Conservation (phyloP, 306 rosid genomes). For the Quercus agrifolia region DNA sequence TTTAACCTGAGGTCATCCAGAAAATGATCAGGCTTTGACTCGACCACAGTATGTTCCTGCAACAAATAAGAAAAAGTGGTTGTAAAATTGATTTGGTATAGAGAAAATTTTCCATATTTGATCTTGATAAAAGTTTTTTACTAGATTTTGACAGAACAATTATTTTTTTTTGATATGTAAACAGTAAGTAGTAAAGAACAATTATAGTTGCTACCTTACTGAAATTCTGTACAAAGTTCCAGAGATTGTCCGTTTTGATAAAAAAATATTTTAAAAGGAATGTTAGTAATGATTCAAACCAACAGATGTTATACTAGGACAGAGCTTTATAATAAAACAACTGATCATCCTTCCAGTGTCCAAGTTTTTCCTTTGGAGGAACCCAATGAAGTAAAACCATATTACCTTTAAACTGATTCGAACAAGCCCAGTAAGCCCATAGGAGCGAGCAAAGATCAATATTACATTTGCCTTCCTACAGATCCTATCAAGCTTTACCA, state of each 20-base stretch:
- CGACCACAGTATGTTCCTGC: conserved; percentile 93
- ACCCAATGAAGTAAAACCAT: not conserved
- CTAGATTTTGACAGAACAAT: conserved; percentile 1
- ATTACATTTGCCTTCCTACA: conserved; percentile 82
- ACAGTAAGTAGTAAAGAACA: not conserved
- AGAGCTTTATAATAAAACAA: not conserved
- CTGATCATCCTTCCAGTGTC: not conserved
- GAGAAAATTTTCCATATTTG: conserved; percentile 9
- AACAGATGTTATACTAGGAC: not conserved
- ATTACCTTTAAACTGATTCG: conserved; percentile 90
- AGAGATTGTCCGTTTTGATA: not conserved
- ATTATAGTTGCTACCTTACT: not conserved
- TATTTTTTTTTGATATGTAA: not conserved
- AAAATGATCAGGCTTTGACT: conserved; percentile 97
- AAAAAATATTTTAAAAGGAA: not conserved
- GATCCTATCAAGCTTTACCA: conserved; percentile 86
- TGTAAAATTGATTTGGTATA: conserved; percentile 17
- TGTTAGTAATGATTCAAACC: conserved; percentile 3
- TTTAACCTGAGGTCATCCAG: conserved; percentile 93
- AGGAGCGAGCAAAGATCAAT: conserved; percentile 87
- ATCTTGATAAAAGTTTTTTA: not conserved
- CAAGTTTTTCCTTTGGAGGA: not conserved
- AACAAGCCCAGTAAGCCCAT: conserved; percentile 91
- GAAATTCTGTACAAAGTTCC: conserved; percentile 1
- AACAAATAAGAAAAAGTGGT: conserved; percentile 20